These are phyloP conservation scores for Friedmanniomyces endolithicus DNA, from an alignment of 495 filamentous ascomycete genomes.

Conservation along the genomic window DNA sequence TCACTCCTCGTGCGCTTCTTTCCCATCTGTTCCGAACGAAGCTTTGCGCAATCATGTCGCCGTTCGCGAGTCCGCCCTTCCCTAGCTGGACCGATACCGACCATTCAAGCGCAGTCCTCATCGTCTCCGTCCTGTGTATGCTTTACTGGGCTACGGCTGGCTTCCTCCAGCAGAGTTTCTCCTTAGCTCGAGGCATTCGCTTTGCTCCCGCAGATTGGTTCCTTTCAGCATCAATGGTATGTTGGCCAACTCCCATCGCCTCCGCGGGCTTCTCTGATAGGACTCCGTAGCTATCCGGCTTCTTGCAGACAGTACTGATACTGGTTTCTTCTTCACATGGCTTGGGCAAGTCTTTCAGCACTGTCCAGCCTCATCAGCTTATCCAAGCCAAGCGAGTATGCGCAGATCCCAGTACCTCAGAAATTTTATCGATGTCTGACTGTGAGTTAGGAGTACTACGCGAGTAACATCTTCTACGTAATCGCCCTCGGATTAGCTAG, in stretches of 20 bases:
- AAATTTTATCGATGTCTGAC: background rate
- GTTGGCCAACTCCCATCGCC: background rate
- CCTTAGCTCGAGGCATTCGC: background rate
- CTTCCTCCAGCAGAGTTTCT: background rate
- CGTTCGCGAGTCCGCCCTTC: background rate
- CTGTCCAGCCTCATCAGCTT: background rate
- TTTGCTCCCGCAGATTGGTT: background rate
- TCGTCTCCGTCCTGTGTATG: background rate
- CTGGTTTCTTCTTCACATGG: background rate
- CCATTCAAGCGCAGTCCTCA: background rate
- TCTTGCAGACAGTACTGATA: background rate
- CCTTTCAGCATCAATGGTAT: background rate
- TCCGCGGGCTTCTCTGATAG: background rate
- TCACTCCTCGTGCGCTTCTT: too few species aligned
- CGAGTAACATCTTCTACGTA: background rate
- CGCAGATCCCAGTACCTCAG: background rate
- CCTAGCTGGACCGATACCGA: background rate
- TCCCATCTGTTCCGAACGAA: too few species aligned
- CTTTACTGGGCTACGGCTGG: background rate
- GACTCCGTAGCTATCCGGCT: background rate
- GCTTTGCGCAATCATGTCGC: too few species aligned
- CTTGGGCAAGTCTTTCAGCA: background rate
- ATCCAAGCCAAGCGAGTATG: background rate
- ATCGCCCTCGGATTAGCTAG: background rate
- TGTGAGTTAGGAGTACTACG: background rate